phyloP scores from a whole-genome alignment of 345 rosid species.

The Boechera divaricarpa region DNA sequence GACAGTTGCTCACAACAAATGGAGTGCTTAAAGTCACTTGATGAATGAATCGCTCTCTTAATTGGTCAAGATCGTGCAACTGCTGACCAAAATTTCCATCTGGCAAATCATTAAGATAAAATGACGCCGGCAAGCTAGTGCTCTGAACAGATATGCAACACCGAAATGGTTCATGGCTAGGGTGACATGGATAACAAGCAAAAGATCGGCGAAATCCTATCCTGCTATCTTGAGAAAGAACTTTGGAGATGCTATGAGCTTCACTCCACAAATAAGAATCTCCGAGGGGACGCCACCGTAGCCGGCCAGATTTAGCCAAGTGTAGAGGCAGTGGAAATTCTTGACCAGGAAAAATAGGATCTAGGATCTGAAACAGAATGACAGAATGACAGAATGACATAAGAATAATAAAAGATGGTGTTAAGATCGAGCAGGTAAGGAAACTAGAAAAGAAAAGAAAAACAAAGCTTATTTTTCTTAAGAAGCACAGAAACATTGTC shows the following conservation, averaged over 20 bases:
- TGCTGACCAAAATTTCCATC: slow-evolving; percentile 44
- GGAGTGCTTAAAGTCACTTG: slow-evolving; percentile 81
- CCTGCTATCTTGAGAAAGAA: slow-evolving; percentile 79
- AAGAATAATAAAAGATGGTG: slow-evolving; percentile 19
- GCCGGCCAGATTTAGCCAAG: slow-evolving; percentile 87
- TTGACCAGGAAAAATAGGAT: slow-evolving; percentile 89
- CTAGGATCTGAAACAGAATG: slow-evolving; percentile 65
- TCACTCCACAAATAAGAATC: slow-evolving; percentile 91
- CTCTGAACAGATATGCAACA: slow-evolving; percentile 80
- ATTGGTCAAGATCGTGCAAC: slow-evolving; percentile 48
- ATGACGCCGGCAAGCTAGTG: slow-evolving; percentile 59
- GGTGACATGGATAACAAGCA: slow-evolving; percentile 94
- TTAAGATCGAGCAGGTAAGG: slow-evolving; percentile 1
- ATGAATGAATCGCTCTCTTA: slow-evolving; percentile 61
- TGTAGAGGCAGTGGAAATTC: slow-evolving; percentile 90
- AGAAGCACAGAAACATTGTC: slow-evolving; percentile 1
- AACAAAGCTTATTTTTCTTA: not conserved
- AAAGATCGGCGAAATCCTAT: slow-evolving; percentile 79
- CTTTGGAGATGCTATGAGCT: slow-evolving; percentile 72
- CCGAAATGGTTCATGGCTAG: slow-evolving; percentile 85
- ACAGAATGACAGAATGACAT: slow-evolving; percentile 31
- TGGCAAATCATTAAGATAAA: slow-evolving; percentile 41
- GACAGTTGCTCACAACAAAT: slow-evolving; percentile 69
- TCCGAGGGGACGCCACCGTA: slow-evolving; percentile 93
- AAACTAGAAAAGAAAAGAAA: not conserved